Evolutionary conservation across 2,329 filamentous ascomycete genomes (phyloP).

Genomic region (Emydomyces testavorans): DNA sequence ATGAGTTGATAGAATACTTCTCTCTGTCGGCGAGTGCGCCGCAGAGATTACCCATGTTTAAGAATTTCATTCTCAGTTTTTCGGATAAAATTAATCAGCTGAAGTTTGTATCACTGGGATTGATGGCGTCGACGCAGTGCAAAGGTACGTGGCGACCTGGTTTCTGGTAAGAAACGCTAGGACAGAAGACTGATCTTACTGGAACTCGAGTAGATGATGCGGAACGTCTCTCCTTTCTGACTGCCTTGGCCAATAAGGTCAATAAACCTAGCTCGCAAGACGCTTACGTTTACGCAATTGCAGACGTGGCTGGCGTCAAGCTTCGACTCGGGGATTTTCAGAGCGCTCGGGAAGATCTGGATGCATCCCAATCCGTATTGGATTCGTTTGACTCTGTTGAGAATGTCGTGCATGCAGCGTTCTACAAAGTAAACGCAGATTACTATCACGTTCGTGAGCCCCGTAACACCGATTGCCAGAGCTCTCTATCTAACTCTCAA

Average conservation of each 20-base stretch:
- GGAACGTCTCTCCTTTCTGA: slow-evolving; percentile 75
- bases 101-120: slow-evolving; percentile 82
- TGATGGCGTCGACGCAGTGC: slow-evolving; percentile 78
- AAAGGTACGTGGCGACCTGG: slow-evolving; percentile 19
- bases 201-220: slow-evolving; percentile 40
- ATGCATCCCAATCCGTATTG: slow-evolving; percentile 74
- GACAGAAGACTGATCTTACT: slow-evolving; percentile 7
- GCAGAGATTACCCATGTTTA: slow-evolving; percentile 82
- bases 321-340: slow-evolving; percentile 66
- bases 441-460: slow-evolving; percentile 65
- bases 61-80: slow-evolving; percentile 89
- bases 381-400: slow-evolving; percentile 92
- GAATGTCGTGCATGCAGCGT: slow-evolving; percentile 86
- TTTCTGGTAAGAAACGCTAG: not conserved
- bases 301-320: slow-evolving; percentile 79
- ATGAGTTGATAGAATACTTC: slow-evolving; percentile 80
- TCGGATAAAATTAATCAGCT: slow-evolving; percentile 98
- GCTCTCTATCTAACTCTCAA: slow-evolving; percentile 8
- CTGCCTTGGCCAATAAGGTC: slow-evolving; percentile 72
- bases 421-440: slow-evolving; percentile 88
- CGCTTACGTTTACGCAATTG: slow-evolving; percentile 85
- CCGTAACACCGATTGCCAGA: not conserved
- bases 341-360: slow-evolving; percentile 75
- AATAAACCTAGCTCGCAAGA: slow-evolving; percentile 89
- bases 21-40: slow-evolving; percentile 64